These are phyloP conservation scores for Metarhizium brunneum DNA, from an alignment of 2,329 filamentous ascomycete genomes.

Conservation along the genomic window DNA sequence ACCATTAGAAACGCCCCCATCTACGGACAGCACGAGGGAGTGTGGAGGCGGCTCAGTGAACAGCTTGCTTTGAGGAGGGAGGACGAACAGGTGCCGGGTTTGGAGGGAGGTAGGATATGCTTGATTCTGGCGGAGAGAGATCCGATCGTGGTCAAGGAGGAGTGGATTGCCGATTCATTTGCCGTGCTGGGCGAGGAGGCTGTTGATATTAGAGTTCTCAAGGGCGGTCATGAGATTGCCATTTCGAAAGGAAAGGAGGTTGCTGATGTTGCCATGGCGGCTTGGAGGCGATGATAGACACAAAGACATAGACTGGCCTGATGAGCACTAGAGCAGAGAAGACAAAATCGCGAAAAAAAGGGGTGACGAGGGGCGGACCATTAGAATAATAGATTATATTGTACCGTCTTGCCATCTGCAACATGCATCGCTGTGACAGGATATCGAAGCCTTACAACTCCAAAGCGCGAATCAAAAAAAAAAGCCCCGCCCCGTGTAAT, in stretches of 20 bases:
- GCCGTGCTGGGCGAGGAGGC: slow-evolving; percentile 46
- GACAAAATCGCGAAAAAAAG: no score
- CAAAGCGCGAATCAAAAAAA: neutral
- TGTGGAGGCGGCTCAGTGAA: slow-evolving; percentile 50
- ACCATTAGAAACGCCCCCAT: slow-evolving; percentile 63
- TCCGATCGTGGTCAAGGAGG: slow-evolving; percentile 54
- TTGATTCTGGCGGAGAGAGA: slow-evolving; percentile 60
- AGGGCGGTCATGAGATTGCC: slow-evolving; percentile 62
- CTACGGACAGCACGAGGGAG: slow-evolving; percentile 43
- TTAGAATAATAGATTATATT: neutral
- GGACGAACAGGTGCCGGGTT: slow-evolving; percentile 23
- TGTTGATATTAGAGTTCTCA: slow-evolving; percentile 45
- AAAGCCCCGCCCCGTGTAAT: neutral
- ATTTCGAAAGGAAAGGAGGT: slow-evolving; percentile 52
- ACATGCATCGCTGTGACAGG: neutral
- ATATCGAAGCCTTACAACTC: neutral
- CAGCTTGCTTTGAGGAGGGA: slow-evolving; percentile 33
- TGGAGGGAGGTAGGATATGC: slow-evolving; percentile 43
- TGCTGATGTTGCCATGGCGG: slow-evolving; percentile 29
- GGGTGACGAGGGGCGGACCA: neutral
- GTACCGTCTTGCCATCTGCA: neutral
- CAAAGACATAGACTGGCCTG: neutral
- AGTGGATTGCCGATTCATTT: slow-evolving; percentile 52
- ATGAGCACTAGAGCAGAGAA: neutral
- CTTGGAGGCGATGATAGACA: slow-evolving; percentile 17